Base-by-base conservation (phyloP, 768 basidiomycete species). In the Rhodotorula diobovata region DNA sequence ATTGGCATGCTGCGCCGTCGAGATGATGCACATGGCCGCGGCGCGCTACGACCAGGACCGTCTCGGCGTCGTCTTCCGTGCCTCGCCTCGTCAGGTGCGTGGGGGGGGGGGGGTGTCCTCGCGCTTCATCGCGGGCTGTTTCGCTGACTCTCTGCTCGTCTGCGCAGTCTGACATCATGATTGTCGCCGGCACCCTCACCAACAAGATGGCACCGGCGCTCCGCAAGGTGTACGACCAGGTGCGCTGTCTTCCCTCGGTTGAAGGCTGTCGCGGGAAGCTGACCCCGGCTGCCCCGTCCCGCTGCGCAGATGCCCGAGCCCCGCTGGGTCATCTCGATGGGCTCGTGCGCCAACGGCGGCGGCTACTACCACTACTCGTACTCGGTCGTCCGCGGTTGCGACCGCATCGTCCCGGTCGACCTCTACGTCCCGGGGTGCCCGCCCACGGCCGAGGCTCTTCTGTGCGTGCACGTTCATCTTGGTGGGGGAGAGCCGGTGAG, bases 1-100 rank as follows among this genome's bases (percentile, higher is more conserved):
- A 82, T 86, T 99, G 62, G 96, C 96, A 10, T 99, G 96, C 81
- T 99, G 96, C 81, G 96, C 96, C 34, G 96, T 99, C 43, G 96
- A 99, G 83, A 91, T 92, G 90, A 97, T 96, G 94, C 96, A 99
- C 84, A 95, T 98, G 93, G 96, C 96, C 61, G 94, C 96, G 53
- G 91, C 96, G 28, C 88, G 96, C 68, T 99, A 98, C 81, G 96
- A 99, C 81, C 96, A 98, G 81, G 96, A 99, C 81, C 87, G 96
- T 71, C 84, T 99, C 43, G 96, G 96, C 74, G 88, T 98, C 67
- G 90, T 99, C 53, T 99, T 99, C 84, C 92, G 96, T 83, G 96
- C 95, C n/a, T 92, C 89, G 83, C 96, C 96, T 56, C 89, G 96
- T 71, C 78, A 78, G 69, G 68, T 78, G 35, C 67, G 74, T 70